Base-by-base conservation (phyloP, 768 basidiomycete species). In the Suillus cothurnatus region DNA sequence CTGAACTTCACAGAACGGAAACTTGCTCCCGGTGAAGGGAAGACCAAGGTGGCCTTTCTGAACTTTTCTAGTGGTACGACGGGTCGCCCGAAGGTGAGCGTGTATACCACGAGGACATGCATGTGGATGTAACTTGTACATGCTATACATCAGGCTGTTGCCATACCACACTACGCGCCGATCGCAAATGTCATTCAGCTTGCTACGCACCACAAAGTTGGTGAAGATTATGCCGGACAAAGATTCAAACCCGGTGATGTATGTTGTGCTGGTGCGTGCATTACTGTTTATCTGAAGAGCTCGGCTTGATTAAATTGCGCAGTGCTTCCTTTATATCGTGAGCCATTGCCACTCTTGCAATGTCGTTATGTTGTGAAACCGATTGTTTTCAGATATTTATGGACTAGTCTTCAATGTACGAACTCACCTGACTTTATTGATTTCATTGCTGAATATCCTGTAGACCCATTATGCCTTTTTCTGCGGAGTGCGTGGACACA, bases 21-120 rank as follows among this genome's bases (percentile, higher is more conserved):
- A 41, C 74, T 92, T 49, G 72, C 66, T 4, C 80, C 81, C 0
- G 88, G 88, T 2, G 91, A 92, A 75, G 89, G 79, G 21, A 89
- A 81, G 74, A 88, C 83, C 14, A 92, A 90, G 71, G 71, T 92
- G 17, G 91, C 91, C 0, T 86, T 91, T 66, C 76, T 91, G 32
- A 86, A 83, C 71, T 92, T 92, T 71, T 91, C 90, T 0, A 91
- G 90, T 26, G 89, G 89, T 28, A 93, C 91, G 0, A 93, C 91
- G 2, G 91, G 91, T 0, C 85, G 79, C 66, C 91, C 91, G 0
- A 90, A 92, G 84, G 88, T 87, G 61, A n/a, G 66, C 23, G 26
- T 9, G 2, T 28, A 23, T 43, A 61, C 8, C 12, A 23, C 7
- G 26, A 23, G 45, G 5, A 7, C 21, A 28, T 59, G 52, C 7